phyloP scores from a whole-genome alignment of 305 asterid genomes.

The Fraxinus latifolia region DNA sequence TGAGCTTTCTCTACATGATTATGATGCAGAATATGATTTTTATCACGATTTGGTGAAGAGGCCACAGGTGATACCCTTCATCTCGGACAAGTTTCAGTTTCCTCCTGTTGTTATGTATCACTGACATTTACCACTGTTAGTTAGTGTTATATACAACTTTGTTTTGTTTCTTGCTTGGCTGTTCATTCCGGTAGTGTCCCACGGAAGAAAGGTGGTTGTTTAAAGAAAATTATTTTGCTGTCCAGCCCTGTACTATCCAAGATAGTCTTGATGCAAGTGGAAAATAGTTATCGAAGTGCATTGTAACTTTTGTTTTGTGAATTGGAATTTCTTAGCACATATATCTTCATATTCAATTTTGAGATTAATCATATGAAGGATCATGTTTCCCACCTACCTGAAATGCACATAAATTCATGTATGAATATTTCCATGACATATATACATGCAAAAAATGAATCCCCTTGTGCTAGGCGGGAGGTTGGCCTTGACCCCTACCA shows the following conservation, averaged over 20 bases:
- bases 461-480: not conserved
- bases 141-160: not conserved
- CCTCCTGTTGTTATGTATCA: conserved; percentile 66
- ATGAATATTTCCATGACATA: not conserved
- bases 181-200: not conserved
- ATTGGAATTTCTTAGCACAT: not conserved
- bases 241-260: conserved; percentile 12
- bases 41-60: conserved; percentile 58
- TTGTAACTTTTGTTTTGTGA: not conserved
- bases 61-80: conserved; percentile 62
- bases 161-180: not conserved
- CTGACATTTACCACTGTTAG: conserved; percentile 28
- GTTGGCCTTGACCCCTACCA: not conserved
- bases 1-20: conserved; percentile 83
- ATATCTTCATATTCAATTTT: not conserved
- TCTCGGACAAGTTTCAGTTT: conserved; percentile 61
- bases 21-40: conserved; percentile 86
- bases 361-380: not conserved
- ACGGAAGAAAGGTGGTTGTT: not conserved
- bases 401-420: not conserved
- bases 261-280: conserved; percentile 7
- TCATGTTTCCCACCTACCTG: not conserved
- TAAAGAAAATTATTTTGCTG: not conserved
- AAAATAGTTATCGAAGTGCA: conserved; percentile 1
- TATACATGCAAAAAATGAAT: not conserved